phyloP scores from a whole-genome alignment of 2,329 filamentous ascomycete species.

The Scedosporium aurantiacum region DNA sequence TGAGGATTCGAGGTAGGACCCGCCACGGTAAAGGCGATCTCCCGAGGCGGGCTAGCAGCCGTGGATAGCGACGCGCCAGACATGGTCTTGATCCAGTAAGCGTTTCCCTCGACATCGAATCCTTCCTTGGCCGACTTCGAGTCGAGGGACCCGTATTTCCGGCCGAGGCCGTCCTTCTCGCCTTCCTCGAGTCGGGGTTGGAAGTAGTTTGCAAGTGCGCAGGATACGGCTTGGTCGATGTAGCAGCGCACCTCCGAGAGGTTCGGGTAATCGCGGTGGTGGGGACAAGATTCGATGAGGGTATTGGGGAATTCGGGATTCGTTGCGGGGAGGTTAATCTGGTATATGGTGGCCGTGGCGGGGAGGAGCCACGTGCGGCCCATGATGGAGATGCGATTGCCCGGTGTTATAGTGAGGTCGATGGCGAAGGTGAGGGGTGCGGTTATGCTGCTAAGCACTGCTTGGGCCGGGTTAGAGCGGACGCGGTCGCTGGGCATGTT shows the following conservation, averaged over 20 bases:
- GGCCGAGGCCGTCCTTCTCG: neutral
- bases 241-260: constrained; percentile 34
- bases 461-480: constrained; percentile 27
- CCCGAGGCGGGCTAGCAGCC: neutral
- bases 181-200: constrained; percentile 22
- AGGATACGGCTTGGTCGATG: constrained; percentile 30
- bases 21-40: constrained; percentile 1
- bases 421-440: constrained; percentile 22
- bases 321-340: constrained; percentile 24
- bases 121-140: neutral
- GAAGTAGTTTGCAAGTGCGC: constrained; percentile 26
- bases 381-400: constrained; percentile 29
- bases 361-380: constrained; percentile 33
- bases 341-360: constrained; percentile 33
- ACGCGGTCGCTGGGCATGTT: constrained; percentile 25
- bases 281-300: constrained; percentile 29
- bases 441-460: constrained; percentile 14
- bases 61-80: neutral
- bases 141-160: neutral
- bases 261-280: constrained; percentile 33
- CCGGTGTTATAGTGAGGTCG: constrained; percentile 33
- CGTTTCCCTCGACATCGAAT: neutral
- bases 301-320: constrained; percentile 13
- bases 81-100: constrained; percentile 4
- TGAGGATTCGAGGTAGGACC: neutral